Percentiles rank a stretch among this genome's conserved stretches.
These are phyloP conservation scores for Clonostachys chloroleuca DNA, from an alignment of 2,329 filamentous ascomycete genomes.

Conservation along the genomic window DNA sequence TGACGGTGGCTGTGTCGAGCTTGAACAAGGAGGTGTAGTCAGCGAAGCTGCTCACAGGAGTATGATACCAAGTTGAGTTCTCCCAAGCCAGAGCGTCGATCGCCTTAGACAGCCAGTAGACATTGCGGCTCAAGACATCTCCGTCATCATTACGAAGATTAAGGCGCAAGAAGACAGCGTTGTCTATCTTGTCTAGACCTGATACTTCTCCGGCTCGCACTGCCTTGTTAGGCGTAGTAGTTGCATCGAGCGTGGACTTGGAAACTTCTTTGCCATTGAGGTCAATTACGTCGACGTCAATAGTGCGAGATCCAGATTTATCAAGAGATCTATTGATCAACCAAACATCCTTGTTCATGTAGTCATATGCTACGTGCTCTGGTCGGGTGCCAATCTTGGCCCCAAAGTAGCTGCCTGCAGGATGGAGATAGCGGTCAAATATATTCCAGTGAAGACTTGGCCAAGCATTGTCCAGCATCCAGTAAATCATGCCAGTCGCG, in stretches of 20 bases:
- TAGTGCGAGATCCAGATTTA: slow-evolving; percentile 26
- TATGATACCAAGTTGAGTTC: slow-evolving; percentile 53
- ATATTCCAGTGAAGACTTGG: slow-evolving; percentile 62
- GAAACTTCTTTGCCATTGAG: slow-evolving; percentile 36
- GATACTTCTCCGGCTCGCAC: slow-evolving; percentile 17
- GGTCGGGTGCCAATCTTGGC: slow-evolving; percentile 42
- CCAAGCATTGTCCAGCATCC: slow-evolving; percentile 66
- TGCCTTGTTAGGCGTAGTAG: slow-evolving; percentile 37
- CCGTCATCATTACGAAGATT: slow-evolving; percentile 27
- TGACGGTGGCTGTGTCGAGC: slow-evolving; percentile 29
- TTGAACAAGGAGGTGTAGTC: slow-evolving; percentile 39
- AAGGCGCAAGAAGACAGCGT: slow-evolving; percentile 46
- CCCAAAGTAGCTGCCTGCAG: slow-evolving; percentile 55
- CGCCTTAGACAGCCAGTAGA: slow-evolving; percentile 51
- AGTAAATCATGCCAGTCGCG: slow-evolving; percentile 59
- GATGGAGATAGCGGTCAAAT: slow-evolving; percentile 58
- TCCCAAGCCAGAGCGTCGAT: slow-evolving; percentile 50
- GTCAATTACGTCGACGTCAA: slow-evolving; percentile 46
- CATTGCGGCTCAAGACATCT: slow-evolving; percentile 44
- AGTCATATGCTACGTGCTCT: slow-evolving; percentile 54
- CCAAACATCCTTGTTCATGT: slow-evolving; percentile 37
- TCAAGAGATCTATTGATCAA: slow-evolving; percentile 49
- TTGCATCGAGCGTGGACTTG: slow-evolving; percentile 16
- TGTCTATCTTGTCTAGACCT: slow-evolving; percentile 20
- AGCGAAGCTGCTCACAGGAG: slow-evolving; percentile 46